phyloP scores from a whole-genome alignment of 495 filamentous ascomycete genomes.

The Copromyces sp. region DNA sequence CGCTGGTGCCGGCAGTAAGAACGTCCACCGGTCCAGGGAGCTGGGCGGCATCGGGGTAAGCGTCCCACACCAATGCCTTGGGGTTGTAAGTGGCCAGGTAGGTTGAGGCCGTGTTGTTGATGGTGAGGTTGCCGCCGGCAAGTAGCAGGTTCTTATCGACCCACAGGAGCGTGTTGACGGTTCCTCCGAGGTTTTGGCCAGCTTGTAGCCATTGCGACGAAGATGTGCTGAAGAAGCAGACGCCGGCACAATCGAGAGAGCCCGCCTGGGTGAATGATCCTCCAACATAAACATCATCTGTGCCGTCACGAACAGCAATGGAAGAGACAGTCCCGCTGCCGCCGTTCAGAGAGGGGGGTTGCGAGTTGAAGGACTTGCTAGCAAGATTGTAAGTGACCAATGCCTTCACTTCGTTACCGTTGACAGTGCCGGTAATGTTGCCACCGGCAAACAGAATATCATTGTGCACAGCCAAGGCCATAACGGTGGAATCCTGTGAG shows the following conservation, averaged over 20 bases:
- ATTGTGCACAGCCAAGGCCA: conserved; percentile 55
- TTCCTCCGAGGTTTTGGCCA: conserved; percentile 57
- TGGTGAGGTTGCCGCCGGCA: conserved; percentile 63
- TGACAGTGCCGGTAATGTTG: conserved; percentile 57
- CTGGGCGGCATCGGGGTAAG: conserved; percentile 49
- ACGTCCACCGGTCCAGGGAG: conserved; percentile 74
- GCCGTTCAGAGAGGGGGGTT: conserved; percentile 64
- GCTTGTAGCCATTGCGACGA: conserved; percentile 68
- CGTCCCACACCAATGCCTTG: conserved; percentile 50
- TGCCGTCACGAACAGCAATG: conserved; percentile 55
- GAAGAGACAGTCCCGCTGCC: conserved; percentile 60
- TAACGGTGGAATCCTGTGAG: conserved; percentile 61
- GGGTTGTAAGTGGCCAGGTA: conserved; percentile 67
- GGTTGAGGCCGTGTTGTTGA: conserved; percentile 49
- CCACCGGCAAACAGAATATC: conserved; percentile 77
- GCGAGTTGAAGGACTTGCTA: conserved; percentile 46
- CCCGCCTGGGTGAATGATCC: conserved; percentile 75
- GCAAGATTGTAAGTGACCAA: conserved; percentile 69
- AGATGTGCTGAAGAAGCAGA: conserved; percentile 66
- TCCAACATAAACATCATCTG: conserved; percentile 70
- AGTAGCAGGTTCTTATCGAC: conserved; percentile 55
- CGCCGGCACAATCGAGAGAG: conserved; percentile 64
- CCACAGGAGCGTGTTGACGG: conserved; percentile 66
- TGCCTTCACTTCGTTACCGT: conserved; percentile 55
- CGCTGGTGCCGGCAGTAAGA: conserved; percentile 57